phyloP scores from a whole-genome alignment of 129 eudicot species.

The Flaveria ramosissima region DNA sequence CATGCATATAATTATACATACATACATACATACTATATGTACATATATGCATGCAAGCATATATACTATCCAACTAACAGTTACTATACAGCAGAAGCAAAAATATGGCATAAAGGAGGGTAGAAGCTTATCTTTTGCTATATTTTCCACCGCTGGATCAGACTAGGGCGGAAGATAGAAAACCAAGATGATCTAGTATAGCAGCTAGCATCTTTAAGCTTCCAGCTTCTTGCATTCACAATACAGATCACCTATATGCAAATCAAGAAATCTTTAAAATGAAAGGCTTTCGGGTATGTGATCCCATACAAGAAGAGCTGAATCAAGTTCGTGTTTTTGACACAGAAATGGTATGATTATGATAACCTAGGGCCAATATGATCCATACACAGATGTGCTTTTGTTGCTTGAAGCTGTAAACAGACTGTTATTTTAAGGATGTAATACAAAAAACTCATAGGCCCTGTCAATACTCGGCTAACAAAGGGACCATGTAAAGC shows the following conservation, averaged over 20 bases:
- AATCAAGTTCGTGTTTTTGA: not conserved
- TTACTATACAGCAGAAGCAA: conserved; percentile 51
- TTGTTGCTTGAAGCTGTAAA: not conserved
- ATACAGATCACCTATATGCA: conserved; percentile 18
- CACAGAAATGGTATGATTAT: not conserved
- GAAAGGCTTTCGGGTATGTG: conserved; percentile 14
- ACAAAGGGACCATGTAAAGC: not conserved
- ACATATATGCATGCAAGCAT: conserved; percentile 20
- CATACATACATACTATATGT: not conserved
- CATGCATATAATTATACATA: not conserved
- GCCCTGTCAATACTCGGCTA: not conserved
- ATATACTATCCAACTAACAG: conserved; percentile 15
- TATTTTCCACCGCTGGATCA: conserved; percentile 31
- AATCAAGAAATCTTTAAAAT: conserved; percentile 21
- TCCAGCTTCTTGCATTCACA: conserved; percentile 26
- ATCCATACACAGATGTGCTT: not conserved
- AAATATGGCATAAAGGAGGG: conserved; percentile 38
- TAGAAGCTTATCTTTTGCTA: conserved; percentile 24
- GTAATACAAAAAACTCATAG: not conserved
- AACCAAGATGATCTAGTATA: conserved; percentile 16
- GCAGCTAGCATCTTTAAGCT: conserved; percentile 26
- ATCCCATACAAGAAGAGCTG: not conserved
- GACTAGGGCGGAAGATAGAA: conserved; percentile 12
- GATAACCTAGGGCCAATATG: not conserved
- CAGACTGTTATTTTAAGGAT: not conserved